Conservation (phyloP, 768 basidiomycete genomes). For the Pleurotus tuber-regium region DNA sequence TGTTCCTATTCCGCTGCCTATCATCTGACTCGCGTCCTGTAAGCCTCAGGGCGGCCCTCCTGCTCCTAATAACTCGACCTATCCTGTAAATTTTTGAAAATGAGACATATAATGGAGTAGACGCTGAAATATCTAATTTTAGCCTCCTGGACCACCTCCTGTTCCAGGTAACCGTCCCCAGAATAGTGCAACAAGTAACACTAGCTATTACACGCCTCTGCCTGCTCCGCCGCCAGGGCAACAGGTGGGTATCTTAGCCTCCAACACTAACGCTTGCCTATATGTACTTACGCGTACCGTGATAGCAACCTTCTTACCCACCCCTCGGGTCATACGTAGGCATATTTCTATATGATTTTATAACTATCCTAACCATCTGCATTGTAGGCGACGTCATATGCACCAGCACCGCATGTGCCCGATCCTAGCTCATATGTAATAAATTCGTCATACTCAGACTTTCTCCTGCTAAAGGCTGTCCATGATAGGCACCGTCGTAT, state of each 20-base stretch:
- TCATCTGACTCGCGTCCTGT: neutral
- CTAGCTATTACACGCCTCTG: neutral
- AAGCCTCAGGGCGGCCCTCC: neutral
- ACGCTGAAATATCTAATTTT: neutral
- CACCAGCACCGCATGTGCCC: neutral
- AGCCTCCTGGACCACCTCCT: neutral
- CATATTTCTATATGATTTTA: neutral
- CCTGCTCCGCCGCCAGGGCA: too few relatives aligned
- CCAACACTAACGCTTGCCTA: too few relatives aligned
- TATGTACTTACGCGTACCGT: too few relatives aligned
- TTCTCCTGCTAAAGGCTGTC: neutral
- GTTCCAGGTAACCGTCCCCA: slow-evolving; percentile 5
- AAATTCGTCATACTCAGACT: neutral
- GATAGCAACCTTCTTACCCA: too few relatives aligned
- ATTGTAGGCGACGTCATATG: neutral
- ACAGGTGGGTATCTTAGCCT: too few relatives aligned
- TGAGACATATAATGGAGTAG: too few relatives aligned
- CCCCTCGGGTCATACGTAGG: too few relatives aligned
- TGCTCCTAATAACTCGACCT: neutral
- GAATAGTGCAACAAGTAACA: neutral
- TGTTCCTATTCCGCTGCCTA: neutral
- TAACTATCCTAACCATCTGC: too few relatives aligned
- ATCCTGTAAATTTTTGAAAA: neutral
- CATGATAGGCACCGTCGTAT: neutral
- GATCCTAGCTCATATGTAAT: neutral